These are phyloP conservation scores for Cryptosporidium felis DNA, from an alignment of 169 alveolate genomes.

Conservation along the genomic window DNA sequence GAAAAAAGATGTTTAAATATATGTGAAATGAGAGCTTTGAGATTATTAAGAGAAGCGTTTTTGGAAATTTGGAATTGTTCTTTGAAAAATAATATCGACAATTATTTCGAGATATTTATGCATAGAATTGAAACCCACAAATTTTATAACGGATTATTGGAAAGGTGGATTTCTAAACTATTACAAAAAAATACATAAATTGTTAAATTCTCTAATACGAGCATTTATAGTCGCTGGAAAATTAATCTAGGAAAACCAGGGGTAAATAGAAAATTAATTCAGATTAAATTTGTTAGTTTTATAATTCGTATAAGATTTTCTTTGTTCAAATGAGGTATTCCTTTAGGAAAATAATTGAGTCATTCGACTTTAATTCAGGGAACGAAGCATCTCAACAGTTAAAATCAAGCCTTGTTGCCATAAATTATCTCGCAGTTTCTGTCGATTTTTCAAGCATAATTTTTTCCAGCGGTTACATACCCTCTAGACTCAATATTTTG, in stretches of 20 bases:
- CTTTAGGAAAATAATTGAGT: neutral
- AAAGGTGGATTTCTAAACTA: constrained; percentile 41
- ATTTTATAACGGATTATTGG: constrained; percentile 22
- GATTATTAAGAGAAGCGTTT: constrained; percentile 24
- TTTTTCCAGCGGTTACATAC: constrained; percentile 64
- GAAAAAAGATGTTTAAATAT: neutral
- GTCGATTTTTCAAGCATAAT: constrained; percentile 25
- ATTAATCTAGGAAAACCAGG: no score
- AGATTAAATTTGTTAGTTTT: neutral
- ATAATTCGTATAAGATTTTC: neutral
- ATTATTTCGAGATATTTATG: neutral
- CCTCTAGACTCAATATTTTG: constrained; percentile 14
- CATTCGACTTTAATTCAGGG: neutral
- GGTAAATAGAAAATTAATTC: neutral
- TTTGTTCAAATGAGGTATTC: neutral
- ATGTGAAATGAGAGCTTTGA: neutral
- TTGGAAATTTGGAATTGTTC: constrained; percentile 32
- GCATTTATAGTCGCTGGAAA: neutral
- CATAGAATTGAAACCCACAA: neutral
- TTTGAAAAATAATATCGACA: neutral
- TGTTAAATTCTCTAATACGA: constrained; percentile 3
- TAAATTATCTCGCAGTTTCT: constrained; percentile 4
- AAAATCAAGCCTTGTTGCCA: constrained; percentile 47
- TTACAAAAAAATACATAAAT: constrained; percentile 52
- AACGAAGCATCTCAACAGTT: constrained; percentile 1